Evolutionary conservation across 108 stramenopile genomes (phyloP), one percentile per base, ranked within the genome.

Genomic region (Schizochytrium sp.): DNA sequence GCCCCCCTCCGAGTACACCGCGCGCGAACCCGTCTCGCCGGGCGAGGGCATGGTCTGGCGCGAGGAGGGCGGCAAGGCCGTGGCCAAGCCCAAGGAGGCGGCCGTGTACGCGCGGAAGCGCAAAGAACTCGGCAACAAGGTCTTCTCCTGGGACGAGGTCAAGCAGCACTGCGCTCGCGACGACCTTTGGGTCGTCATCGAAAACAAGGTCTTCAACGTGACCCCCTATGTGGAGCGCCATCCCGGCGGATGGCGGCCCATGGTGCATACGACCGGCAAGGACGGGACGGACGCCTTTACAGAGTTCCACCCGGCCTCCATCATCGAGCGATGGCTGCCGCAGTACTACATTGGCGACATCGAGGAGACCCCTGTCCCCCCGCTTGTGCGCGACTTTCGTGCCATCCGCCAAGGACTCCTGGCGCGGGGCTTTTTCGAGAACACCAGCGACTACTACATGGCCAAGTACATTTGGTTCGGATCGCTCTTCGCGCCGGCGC

Each of bases 121-220:
- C 87, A 44, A 41, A 59, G 59, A 41, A 8, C 19, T 29, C 23
- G 34, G 19, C n/a, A 25, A 41, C 63, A 63, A 58, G 44, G 43
- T 41, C 60, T 95, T 95, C 89, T 93, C 96, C 60, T 92, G 95
- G 92, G 96, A 89, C 6, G 97, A 99, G 83, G 94, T 98, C 29
- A 93, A 91, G 23, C 95, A 95, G 93, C 97, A 99, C 95, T 94
- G 94, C 89, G 93, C 91, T 10, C 96, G 96, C 71, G 94, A 97
- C 18, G 97, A 97, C 92, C 91, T 92, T 41, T 99, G 98, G 98
- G 97, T 92, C 29, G 90, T 89, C 25, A 44, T 92, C 12, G 91
- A 91, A 44, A 90, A 90, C 28, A 91, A 94, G 47, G 95, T 95
- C 28, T 94, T 95, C 89, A 95, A 96, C 87, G 90, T 96, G 18